These are phyloP conservation scores for Venturia aucupariae DNA, from an alignment of 2,329 filamentous ascomycete genomes.

Conservation along the genomic window DNA sequence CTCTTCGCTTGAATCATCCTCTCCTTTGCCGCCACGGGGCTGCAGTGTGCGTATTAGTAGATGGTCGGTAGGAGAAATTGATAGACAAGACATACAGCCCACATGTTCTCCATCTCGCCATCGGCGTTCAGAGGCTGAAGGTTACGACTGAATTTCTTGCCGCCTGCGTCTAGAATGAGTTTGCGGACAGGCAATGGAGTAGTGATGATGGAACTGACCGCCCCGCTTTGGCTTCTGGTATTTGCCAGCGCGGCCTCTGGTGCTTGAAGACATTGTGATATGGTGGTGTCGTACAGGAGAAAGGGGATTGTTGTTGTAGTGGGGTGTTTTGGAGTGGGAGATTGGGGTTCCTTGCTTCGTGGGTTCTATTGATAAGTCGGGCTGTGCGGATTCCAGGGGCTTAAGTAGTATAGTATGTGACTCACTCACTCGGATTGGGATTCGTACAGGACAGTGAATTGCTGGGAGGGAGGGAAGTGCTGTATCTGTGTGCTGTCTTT, in stretches of 20 bases:
- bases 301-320: background rate
- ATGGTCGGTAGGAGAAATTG: background rate
- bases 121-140: constrained; percentile 81
- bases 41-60: background rate
- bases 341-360: background rate
- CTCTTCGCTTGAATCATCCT: constrained; percentile 28
- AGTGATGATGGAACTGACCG: constrained; percentile 48
- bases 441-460: background rate
- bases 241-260: constrained; percentile 76
- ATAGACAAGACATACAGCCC: constrained; percentile 49
- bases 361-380: too few species aligned
- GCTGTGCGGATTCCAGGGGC: background rate
- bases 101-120: constrained; percentile 83
- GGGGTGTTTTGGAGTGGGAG: background rate
- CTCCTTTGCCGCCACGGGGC: constrained; percentile 18
- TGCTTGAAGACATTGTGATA: constrained; percentile 11
- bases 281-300: background rate
- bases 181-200: background rate
- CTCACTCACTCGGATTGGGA: background rate
- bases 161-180: constrained; percentile 47
- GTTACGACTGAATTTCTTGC: constrained; percentile 91
- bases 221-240: constrained; percentile 89
- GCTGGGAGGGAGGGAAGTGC: background rate
- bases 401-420: background rate
- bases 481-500: background rate